These are phyloP conservation scores for Tubosaeta sp. DNA, from an alignment of 768 basidiomycete genomes.

Conservation along the genomic window DNA sequence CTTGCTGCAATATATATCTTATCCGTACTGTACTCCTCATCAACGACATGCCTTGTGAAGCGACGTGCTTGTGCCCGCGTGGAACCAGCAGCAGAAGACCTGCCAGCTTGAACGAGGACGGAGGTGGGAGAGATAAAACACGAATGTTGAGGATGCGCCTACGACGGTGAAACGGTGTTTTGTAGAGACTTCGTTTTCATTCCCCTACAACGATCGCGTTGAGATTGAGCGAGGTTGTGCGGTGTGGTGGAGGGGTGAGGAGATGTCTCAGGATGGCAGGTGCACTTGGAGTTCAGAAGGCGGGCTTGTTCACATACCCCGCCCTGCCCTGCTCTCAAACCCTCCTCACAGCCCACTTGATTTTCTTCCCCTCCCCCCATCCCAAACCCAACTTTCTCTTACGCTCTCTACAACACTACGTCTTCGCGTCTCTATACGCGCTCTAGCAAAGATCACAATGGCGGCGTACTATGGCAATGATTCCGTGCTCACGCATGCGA, in stretches of 20 bases:
- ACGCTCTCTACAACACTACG: conserved; percentile 1
- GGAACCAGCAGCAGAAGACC: no score
- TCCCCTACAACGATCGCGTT: no score
- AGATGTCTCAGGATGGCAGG: conserved; percentile 22
- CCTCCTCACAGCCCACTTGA: conserved; percentile 13
- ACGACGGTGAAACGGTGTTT: no score
- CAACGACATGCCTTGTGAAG: no score
- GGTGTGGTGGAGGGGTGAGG: conserved; percentile 1
- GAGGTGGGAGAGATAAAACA: no score
- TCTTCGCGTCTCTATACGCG: conserved; percentile 10
- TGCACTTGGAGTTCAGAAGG: conserved; percentile 8
- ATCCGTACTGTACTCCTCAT: no score
- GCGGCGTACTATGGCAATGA: conserved; percentile 30
- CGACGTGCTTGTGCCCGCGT: no score
- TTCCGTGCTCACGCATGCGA: conserved; percentile 28
- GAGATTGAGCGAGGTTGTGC: neutral
- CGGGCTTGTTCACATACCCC: conserved; percentile 24
- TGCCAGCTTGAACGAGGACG: no score
- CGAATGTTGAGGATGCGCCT: no score
- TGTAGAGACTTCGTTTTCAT: no score
- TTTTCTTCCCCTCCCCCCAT: conserved; percentile 3
- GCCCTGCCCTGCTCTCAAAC: conserved; percentile 21
- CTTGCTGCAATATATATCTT: no score
- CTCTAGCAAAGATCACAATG: conserved; percentile 20
- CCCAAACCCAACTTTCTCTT: conserved; percentile 1